phyloP scores from a whole-genome alignment of 768 basidiomycete species.

The Termitomyces titanicus region DNA sequence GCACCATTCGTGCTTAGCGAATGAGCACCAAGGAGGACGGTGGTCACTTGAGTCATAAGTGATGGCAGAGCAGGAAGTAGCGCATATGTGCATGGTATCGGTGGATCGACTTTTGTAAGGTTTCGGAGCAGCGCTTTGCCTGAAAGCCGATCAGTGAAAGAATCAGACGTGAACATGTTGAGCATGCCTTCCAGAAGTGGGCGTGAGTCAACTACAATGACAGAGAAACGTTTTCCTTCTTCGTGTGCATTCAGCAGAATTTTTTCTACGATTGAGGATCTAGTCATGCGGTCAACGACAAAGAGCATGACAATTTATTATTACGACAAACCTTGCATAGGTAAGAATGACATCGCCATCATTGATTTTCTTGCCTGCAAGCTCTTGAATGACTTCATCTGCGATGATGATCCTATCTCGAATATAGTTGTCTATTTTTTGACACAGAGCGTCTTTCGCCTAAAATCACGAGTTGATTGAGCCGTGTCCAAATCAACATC shows the following conservation, averaged over 20 bases:
- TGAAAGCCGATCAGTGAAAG: constrained; percentile 23
- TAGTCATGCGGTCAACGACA: constrained; percentile 23
- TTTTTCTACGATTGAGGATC: constrained; percentile 94
- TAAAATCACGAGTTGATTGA: constrained; percentile 26
- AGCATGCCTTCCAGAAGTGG: constrained; percentile 83
- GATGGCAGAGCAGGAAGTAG: constrained; percentile 84
- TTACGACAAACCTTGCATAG: constrained; percentile 70
- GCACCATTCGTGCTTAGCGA: constrained; percentile 94
- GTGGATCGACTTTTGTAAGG: constrained; percentile 51
- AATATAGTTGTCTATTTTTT: constrained; percentile 90
- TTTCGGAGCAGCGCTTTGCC: constrained; percentile 76
- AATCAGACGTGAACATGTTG: neutral
- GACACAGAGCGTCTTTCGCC: constrained; percentile 85
- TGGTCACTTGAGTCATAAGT: constrained; percentile 76
- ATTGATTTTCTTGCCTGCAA: constrained; percentile 90
- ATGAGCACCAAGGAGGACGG: constrained; percentile 89
- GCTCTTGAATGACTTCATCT: constrained; percentile 88
- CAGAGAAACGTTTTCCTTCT: constrained; percentile 77
- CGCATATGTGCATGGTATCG: constrained; percentile 86
- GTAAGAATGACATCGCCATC: constrained; percentile 91
- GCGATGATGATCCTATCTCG: constrained; percentile 91
- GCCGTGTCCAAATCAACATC: neutral
- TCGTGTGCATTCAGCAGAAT: constrained; percentile 75
- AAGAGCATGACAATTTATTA: neutral
- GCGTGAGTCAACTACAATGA: constrained; percentile 92